Percentiles rank a stretch among this genome's conserved stretches.
phyloP scores from a whole-genome alignment of 2,329 filamentous ascomycete species.

The Clarireedia paspali region DNA sequence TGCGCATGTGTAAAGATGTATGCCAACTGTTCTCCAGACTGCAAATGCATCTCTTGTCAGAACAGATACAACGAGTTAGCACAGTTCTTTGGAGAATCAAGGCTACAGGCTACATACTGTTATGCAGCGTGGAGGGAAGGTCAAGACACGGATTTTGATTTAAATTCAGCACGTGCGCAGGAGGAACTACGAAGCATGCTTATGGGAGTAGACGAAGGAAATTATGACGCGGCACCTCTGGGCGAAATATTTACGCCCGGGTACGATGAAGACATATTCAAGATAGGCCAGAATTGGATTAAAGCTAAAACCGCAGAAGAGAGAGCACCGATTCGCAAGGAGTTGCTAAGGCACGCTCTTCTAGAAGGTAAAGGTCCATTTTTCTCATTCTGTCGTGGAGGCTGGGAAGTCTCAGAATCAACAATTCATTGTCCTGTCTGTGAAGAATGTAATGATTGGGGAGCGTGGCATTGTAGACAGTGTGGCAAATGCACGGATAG shows the following conservation, averaged over 20 bases:
- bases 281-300: conserved; percentile 1
- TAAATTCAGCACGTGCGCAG: not conserved
- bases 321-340: not conserved
- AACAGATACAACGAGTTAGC: not conserved
- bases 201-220: conserved; percentile 2
- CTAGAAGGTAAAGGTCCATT: not conserved
- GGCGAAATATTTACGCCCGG: not conserved
- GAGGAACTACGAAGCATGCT: conserved; percentile 1
- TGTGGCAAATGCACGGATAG: conserved; percentile 1
- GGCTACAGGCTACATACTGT: not conserved
- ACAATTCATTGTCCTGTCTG: conserved; percentile 1
- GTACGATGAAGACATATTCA: not conserved
- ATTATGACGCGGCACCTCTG: not conserved
- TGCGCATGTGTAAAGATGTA: conserved; percentile 4
- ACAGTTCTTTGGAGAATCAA: not conserved
- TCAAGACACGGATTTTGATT: too few species aligned
- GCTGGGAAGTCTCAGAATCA: not conserved
- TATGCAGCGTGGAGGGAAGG: not conserved
- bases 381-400: conserved; percentile 1
- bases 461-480: conserved; percentile 1
- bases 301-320: not conserved
- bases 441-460: conserved; percentile 4
- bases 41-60: conserved; percentile 4
- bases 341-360: not conserved
- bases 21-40: not conserved